Evolutionary conservation across 306 rosid genomes (phyloP), one percentile per base, ranked within the genome.

Genomic region (Acacia confusa): DNA sequence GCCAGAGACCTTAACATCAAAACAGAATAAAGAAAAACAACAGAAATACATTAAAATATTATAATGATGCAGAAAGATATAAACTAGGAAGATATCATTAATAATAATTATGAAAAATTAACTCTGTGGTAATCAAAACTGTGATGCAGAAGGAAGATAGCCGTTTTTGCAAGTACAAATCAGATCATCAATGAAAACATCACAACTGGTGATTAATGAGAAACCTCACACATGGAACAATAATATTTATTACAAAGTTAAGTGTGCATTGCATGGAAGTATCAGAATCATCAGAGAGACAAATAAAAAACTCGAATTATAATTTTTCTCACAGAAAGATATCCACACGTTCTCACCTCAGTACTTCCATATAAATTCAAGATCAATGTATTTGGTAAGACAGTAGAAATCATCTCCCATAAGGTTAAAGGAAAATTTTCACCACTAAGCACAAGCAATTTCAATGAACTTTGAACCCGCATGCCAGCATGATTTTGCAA

Each of bases 321-420:
- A 68, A 65, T 45, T 27, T 41, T 36, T 72, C 7, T 57, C 9
- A 77, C 30, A 81, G 10, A 81, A 43, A n/a, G 47, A 60, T 48
- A 55, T 14, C 38, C 43, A 63, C 48, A 17, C 70, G 38, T 34
- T 74, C 92, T 78, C 41, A 92, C 97, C 98, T 95, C 97, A 1
- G 98, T 91, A 85, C 97, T 91, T 77, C 98, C 98, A 60, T 92
- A 95, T 81, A 95, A 78, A 83, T 95, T 95, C 88, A 95, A 87
- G 86, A 95, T 87, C 68, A 90, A 64, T 77, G 97, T 92, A 79
- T 87, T 87, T 24, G 97, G 97, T 74, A 92, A 89, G 71, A 82
- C 52, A 85, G 88, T 80, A 78, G 88, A 82, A 43, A 95, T 89
- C 60, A 60, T 81, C 79, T 87, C 77, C 97, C 97, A 95, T 73